Evolutionary conservation across 768 basidiomycete species (phyloP), one percentile per base, ranked within the genome.

Genomic region (Boletus vermiculosoides): DNA sequence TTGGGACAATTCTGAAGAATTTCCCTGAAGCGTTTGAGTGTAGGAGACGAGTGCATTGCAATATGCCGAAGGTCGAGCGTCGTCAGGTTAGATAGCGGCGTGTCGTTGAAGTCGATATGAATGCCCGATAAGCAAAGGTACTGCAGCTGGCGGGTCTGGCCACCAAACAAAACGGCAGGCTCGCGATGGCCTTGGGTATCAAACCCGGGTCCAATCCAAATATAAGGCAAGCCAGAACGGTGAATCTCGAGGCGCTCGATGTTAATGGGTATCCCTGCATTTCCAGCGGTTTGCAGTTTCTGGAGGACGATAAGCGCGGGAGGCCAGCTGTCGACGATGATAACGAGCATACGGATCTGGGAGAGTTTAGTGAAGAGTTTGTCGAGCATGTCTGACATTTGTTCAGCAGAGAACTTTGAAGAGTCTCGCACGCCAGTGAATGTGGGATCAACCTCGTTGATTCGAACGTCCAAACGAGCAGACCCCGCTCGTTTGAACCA

Each of bases 161-260:
- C 78, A 18, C 83, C 80, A 52, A 80, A 85, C 57, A 90, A 80
- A 31, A 85, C 71, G 2, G 78, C 47, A 59, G 70, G 67, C 51
- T 70, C 57, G 22, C 62, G 60, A 51, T 76, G 66, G 58, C 68
- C 69, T 40, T 62, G 62, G 20, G 73, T 71, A 42, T 75, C 66
- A 62, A 75, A 80, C 12, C 71, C 78, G 8, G 70, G 69, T 11
- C 80, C 81, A 23, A 76, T 62, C 72, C 80, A 80, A 18, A 77
- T 59, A 55, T 77, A 80, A 39, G 80, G 78, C 30, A 69, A 56
- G 5, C 82, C 83, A 15, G 74, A 72, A 33, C 86, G 82, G 68
- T 87, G 86, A 28, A 91, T 68, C 69, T 89, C 87, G 60, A 90
- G 72, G 30, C 82, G 82, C 59, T 85, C 78, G n/a, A 91, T 66